Evolutionary conservation across 169 alveolate species (phyloP).

Genomic region (Plasmodium vivax): DNA sequence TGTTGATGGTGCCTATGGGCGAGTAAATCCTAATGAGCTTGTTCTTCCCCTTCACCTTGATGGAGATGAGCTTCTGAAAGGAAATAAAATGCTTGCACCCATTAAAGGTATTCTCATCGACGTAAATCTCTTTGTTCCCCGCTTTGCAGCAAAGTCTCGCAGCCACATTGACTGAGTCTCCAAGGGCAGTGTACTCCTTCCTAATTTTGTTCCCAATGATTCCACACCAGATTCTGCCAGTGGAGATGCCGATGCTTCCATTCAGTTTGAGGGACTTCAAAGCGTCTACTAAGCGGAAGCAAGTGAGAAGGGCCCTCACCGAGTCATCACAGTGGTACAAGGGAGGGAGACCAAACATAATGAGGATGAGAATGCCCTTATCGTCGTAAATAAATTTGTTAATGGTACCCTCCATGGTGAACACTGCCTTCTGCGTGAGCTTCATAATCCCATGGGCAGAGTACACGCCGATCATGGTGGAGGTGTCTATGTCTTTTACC

Average conservation of each 20-base stretch:
- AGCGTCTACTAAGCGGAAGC: constrained; percentile 81
- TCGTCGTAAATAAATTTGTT: constrained; percentile 88
- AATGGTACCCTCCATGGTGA: constrained; percentile 85
- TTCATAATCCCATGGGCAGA: constrained; percentile 79
- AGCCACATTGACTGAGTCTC: constrained; percentile 86
- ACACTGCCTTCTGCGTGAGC: constrained; percentile 78
- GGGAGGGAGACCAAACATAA: constrained; percentile 90
- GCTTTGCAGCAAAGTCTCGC: constrained; percentile 81
- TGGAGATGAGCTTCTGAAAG: constrained; percentile 79
- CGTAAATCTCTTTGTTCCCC: constrained; percentile 75
- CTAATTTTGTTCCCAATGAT: constrained; percentile 86
- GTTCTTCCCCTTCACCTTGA: constrained; percentile 86
- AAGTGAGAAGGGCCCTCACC: constrained; percentile 84
- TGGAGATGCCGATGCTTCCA: constrained; percentile 86
- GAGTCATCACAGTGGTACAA: constrained; percentile 88
- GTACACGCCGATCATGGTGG: constrained; percentile 76
- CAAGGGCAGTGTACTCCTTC: constrained; percentile 88
- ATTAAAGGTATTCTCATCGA: constrained; percentile 81
- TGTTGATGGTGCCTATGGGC: constrained; percentile 85
- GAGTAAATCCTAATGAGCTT: constrained; percentile 80
- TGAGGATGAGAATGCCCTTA: constrained; percentile 84
- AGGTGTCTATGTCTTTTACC: constrained; percentile 81
- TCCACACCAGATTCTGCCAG: constrained; percentile 90
- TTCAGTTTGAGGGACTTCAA: constrained; percentile 80
- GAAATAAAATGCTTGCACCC: constrained; percentile 81